phyloP scores from a whole-genome alignment of 2,329 filamentous ascomycete species.

The Pestalotiopsis sp. region DNA sequence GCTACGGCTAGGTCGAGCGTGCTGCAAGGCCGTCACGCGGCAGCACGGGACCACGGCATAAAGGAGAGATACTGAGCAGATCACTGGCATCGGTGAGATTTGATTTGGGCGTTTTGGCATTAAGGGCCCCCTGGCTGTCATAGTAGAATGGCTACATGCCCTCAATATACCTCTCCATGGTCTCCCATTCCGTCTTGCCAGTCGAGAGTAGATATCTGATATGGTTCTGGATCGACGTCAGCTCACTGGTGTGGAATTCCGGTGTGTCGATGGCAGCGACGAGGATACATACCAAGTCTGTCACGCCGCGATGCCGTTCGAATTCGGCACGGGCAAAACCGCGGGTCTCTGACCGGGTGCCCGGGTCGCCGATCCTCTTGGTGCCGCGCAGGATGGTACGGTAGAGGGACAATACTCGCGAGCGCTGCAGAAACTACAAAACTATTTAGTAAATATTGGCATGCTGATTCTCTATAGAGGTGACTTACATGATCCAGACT shows the following conservation, averaged over 20 bases:
- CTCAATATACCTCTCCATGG: conserved; percentile 58
- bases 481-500: conserved; percentile 59
- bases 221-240: conserved; percentile 46
- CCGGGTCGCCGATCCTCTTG: conserved; percentile 48
- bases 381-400: conserved; percentile 58
- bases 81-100: neutral
- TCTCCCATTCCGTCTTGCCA: conserved; percentile 66
- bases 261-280: neutral
- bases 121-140: neutral
- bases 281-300: conserved; percentile 51
- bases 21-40: neutral
- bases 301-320: conserved; percentile 56
- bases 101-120: neutral
- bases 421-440: conserved; percentile 58
- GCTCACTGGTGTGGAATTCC: neutral
- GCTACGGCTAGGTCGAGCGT: neutral
- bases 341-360: conserved; percentile 55
- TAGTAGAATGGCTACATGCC: conserved; percentile 36
- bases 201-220: conserved; percentile 64
- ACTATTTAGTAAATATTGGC: neutral
- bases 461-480: neutral
- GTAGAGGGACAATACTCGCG: conserved; percentile 57
- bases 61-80: neutral
- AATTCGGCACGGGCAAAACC: conserved; percentile 61
- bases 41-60: neutral